These are phyloP conservation scores for Hirsutella minnesotensis DNA, from an alignment of 2,329 filamentous ascomycete genomes.

Conservation along the genomic window DNA sequence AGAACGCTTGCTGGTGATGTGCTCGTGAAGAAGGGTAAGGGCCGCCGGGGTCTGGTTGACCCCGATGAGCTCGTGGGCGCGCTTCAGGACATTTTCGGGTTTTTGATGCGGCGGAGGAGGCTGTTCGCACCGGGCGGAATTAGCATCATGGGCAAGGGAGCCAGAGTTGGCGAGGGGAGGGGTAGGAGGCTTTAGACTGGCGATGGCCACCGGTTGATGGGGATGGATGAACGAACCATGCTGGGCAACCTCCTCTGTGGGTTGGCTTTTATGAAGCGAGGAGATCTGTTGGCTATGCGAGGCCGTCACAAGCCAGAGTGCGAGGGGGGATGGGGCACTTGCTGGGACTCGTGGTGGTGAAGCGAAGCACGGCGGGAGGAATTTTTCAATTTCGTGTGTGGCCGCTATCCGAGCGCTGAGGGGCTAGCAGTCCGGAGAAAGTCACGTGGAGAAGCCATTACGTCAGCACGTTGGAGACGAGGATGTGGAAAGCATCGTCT, in stretches of 20 bases:
- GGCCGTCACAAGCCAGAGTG: constrained; percentile 26
- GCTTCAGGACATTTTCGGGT: constrained; percentile 98
- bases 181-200: constrained; percentile 6
- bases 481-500: no score
- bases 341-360: constrained; percentile 27
- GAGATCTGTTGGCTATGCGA: constrained; percentile 23
- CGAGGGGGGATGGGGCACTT: constrained; percentile 20
- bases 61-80: constrained; percentile 96
- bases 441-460: constrained; percentile 22
- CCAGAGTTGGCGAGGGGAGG: constrained; percentile 12
- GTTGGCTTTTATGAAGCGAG: constrained; percentile 23
- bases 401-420: constrained; percentile 29
- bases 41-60: constrained; percentile 89
- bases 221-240: constrained; percentile 26
- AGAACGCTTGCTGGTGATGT: constrained; percentile 96
- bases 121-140: constrained; percentile 30
- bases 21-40: constrained; percentile 91
- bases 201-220: not conserved
- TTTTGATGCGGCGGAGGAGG: constrained; percentile 95
- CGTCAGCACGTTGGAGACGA: constrained; percentile 12
- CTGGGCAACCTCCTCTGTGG: constrained; percentile 39
- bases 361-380: constrained; percentile 21
- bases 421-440: constrained; percentile 18
- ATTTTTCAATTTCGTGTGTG: constrained; percentile 36
- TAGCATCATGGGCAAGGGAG: constrained; percentile 13